A percentile compares a stretch with the other conserved stretches of the same genome.
phyloP scores from a whole-genome alignment of 139 green algal species.

The Edaphochlamys debaryana region DNA sequence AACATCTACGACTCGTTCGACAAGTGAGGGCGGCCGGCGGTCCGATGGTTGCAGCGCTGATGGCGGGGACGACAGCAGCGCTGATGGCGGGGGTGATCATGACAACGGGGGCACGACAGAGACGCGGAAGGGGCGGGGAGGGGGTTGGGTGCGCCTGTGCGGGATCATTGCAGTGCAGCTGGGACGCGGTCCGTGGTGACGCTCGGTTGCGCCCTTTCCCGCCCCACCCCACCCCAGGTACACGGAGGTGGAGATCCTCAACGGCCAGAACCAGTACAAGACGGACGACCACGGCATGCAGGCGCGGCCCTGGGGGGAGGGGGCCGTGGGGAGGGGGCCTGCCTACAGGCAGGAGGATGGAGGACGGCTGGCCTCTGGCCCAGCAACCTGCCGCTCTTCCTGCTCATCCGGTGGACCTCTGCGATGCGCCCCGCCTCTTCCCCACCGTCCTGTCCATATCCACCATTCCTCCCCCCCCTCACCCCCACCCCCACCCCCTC shows the following conservation, averaged over 20 bases:
- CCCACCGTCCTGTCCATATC: background rate
- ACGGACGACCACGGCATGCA: slow-evolving; percentile 92
- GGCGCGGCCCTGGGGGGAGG: slow-evolving; percentile 36
- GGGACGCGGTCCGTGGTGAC: too few relatives aligned
- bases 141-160: too few relatives aligned
- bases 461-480: background rate
- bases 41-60: background rate
- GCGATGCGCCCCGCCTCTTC: background rate
- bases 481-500: background rate
- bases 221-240: slow-evolving; percentile 79
- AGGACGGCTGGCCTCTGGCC: too few relatives aligned
- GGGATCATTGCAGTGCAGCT: too few relatives aligned
- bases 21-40: slow-evolving; percentile 38
- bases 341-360: too few relatives aligned
- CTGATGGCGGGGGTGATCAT: too few relatives aligned
- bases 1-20: slow-evolving; percentile 86
- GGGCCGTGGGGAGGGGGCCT: too few relatives aligned
- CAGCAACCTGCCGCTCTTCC: too few relatives aligned
- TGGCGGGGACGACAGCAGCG: background rate
- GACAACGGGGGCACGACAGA: too few relatives aligned
- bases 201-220: too few relatives aligned
- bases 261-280: slow-evolving; percentile 94
- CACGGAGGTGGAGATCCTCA: slow-evolving; percentile 80
- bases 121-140: too few relatives aligned
- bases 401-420: too few relatives aligned